Evolutionary conservation across 2,329 filamentous ascomycete genomes (phyloP), one percentile per base, ranked within the genome.

Genomic region (Fusarium keratoplasticum): DNA sequence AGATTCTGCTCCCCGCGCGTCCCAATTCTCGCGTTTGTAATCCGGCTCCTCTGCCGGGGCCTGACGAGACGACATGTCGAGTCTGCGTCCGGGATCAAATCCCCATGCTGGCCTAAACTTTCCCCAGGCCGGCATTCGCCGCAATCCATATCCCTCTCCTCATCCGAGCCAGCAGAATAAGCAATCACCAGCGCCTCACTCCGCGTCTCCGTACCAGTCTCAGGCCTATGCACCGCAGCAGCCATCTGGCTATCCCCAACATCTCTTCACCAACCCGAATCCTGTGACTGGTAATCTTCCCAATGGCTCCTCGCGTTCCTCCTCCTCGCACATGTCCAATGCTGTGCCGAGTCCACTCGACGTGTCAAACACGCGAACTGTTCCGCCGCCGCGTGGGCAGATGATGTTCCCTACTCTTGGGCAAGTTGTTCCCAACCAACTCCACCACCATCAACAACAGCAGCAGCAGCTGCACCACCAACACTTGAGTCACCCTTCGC

Each of bases 191-290:
- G 86, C 87, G 25, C 85, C 88, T 72, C 88, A 89, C 72, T 84
- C 88, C 76, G 86, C 87, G 69, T 86, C 88, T 68, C 86, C 88
- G 3, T 90, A 90, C 77, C 88, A 89, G 79, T 78, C 85, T 62
- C 86, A 88, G 73, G 83, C 85, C 68, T 90, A 90, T 79, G 80
- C 86, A 64, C 82, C 88, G 59, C 88, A 89, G 78, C 87, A 88
- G 76, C 83, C 85, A 31, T 82, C 85, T 18, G 82, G 82, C 67
- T 90, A 89, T 72, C 80, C 87, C 22, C 87, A 88, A 73, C 87
- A 89, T 72, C 82, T 90, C 70, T 90, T 89, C 81, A 81, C 84
- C 77, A 84, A 82, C 57, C 81, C 87, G 25, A 83, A 84, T 25
- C 81, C 87, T 54, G 82, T 87, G 83, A 78, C 86, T 83, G 77